phyloP scores from a whole-genome alignment of 2,329 filamentous ascomycete genomes.

The Cephalotrichum gorgonifer region DNA sequence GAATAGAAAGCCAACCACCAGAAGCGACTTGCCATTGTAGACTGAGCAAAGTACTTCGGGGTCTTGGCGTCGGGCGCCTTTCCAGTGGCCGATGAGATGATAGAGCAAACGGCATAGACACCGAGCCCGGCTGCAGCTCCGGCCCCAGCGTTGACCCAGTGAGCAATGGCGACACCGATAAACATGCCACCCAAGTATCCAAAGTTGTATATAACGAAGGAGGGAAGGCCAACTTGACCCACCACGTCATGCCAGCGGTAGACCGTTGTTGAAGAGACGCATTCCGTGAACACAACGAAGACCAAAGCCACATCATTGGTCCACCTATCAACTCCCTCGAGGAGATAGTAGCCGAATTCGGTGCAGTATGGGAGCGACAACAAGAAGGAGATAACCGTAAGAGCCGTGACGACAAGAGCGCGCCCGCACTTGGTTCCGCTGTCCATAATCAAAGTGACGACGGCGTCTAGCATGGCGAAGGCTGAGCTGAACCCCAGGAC shows the following conservation, averaged over 20 bases:
- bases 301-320: conserved; percentile 43
- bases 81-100: conserved; percentile 27
- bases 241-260: conserved; percentile 40
- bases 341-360: conserved; percentile 44
- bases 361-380: conserved; percentile 47
- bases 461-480: conserved; percentile 48
- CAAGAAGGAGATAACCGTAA: conserved; percentile 40
- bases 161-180: conserved; percentile 37
- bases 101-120: conserved; percentile 31
- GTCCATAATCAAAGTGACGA: conserved; percentile 43
- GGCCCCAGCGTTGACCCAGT: conserved; percentile 29
- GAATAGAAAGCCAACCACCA: conserved; percentile 48
- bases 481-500: conserved; percentile 48
- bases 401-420: conserved; percentile 34
- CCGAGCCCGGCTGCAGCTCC: conserved; percentile 43
- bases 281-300: conserved; percentile 42
- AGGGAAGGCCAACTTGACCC: conserved; percentile 28
- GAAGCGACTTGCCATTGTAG: conserved; percentile 25
- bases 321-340: conserved; percentile 45
- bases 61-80: conserved; percentile 29
- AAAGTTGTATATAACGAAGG: conserved; percentile 34
- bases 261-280: conserved; percentile 39
- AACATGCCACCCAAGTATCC: conserved; percentile 44
- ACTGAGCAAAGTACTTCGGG: conserved; percentile 29
- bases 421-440: conserved; percentile 35